Evolutionary conservation across 192 early-diverging fungal species (phyloP).

Genomic region (Phycomyces blakesleeanus): DNA sequence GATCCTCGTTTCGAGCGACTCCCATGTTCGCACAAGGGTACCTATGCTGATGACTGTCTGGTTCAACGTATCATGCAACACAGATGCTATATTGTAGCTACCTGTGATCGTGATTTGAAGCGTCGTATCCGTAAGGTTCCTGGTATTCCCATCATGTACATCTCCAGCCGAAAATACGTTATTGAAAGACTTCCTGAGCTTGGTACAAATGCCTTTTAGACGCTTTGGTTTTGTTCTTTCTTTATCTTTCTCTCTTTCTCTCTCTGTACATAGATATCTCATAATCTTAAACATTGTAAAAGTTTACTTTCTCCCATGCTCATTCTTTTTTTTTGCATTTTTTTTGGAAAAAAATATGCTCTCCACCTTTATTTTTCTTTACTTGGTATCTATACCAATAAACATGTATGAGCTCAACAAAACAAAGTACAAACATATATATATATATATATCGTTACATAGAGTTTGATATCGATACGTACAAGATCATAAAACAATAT

Average conservation of each 20-base stretch:
- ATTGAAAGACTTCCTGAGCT: constrained; percentile 92
- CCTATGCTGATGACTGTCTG: constrained; percentile 99
- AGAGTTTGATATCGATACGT: too few relatives aligned
- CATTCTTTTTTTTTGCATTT: too few relatives aligned
- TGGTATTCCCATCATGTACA: constrained; percentile 97
- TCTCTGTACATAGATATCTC: background rate
- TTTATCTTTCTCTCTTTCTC: background rate
- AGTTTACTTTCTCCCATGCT: too few relatives aligned
- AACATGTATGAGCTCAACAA: too few relatives aligned
- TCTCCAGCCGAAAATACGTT: constrained; percentile 81
- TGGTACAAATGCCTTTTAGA: constrained; percentile 35
- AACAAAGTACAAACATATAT: too few relatives aligned
- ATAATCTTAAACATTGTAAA: too few relatives aligned
- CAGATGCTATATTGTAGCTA: constrained; percentile 97
- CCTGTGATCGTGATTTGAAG: constrained; percentile 96
- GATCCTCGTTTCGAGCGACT: constrained; percentile 97
- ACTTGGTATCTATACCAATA: too few relatives aligned
- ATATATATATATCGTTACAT: too few relatives aligned
- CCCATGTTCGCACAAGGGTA: constrained; percentile 95
- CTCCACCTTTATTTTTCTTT: too few relatives aligned
- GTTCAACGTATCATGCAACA: constrained; percentile 90
- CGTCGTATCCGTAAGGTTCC: constrained; percentile 92
- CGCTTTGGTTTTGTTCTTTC: background rate
- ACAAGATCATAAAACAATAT: too few relatives aligned
- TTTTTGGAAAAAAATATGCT: too few relatives aligned